These are phyloP conservation scores for Viridothelium virens DNA, from an alignment of 495 filamentous ascomycete species.

Conservation along the genomic window DNA sequence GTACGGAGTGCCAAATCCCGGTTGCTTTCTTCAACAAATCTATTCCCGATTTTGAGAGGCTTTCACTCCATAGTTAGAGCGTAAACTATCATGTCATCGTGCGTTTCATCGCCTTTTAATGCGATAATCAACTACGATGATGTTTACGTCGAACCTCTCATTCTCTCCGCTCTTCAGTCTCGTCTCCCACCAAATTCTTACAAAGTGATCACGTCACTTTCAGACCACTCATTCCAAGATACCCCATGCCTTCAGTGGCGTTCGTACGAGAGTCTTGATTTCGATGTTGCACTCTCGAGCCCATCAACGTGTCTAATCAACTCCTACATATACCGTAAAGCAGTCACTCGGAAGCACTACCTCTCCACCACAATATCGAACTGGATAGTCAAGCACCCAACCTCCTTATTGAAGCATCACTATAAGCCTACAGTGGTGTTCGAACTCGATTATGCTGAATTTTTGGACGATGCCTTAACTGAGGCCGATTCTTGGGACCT, in stretches of 20 bases:
- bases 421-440: conserved; percentile 72
- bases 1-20: too few relatives aligned
- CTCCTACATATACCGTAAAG: conserved; percentile 90
- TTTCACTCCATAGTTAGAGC: too few relatives aligned
- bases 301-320: conserved; percentile 57
- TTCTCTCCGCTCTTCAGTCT: conserved; percentile 59
- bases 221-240: conserved; percentile 37
- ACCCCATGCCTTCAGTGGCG: conserved; percentile 56
- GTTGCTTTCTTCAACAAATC: too few relatives aligned
- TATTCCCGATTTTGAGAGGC: too few relatives aligned
- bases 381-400: conserved; percentile 75
- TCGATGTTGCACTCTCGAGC: conserved; percentile 58
- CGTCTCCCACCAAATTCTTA: conserved; percentile 44
- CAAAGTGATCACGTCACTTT: conserved; percentile 12
- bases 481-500: conserved; percentile 88
- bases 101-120: conserved; percentile 40
- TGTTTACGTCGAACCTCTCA: conserved; percentile 73
- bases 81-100: too few relatives aligned
- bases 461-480: conserved; percentile 82
- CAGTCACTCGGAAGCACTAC: conserved; percentile 94
- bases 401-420: conserved; percentile 55
- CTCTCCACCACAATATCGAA: conserved; percentile 68
- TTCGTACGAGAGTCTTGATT: conserved; percentile 79
- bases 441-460: conserved; percentile 94
- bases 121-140: conserved; percentile 79